Conservation (phyloP, 257 asterid genomes). For the Capsicum chinense region DNA sequence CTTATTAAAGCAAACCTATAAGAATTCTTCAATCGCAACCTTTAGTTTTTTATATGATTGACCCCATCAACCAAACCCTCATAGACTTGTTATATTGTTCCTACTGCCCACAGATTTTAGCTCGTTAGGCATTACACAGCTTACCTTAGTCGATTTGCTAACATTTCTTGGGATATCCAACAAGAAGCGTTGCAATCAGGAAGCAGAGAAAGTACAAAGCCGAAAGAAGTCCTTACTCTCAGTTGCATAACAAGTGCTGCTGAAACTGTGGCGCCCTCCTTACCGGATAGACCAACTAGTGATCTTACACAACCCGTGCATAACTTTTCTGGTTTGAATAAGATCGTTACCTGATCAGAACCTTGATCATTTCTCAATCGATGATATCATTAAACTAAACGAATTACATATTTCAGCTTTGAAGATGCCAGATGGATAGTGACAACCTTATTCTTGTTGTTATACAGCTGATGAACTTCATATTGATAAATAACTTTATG, state of each 20-base stretch:
- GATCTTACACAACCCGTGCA: constrained; percentile 18
- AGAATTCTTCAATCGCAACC: not conserved
- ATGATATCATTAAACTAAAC: constrained; percentile 47
- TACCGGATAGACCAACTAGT: constrained; percentile 30
- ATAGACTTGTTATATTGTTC: too few relatives aligned
- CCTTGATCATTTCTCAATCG: constrained; percentile 41
- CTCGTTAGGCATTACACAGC: too few relatives aligned
- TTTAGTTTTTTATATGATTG: too few relatives aligned
- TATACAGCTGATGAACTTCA: constrained; percentile 31
- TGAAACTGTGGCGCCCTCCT: constrained; percentile 21
- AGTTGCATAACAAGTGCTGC: not conserved
- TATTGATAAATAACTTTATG: constrained; percentile 18
- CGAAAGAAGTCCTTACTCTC: constrained; percentile 6
- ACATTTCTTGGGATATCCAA: too few relatives aligned
- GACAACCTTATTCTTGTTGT: constrained; percentile 29
- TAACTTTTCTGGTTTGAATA: constrained; percentile 25
- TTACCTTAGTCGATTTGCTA: too few relatives aligned
- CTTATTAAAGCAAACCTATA: not conserved
- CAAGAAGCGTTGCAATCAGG: not conserved
- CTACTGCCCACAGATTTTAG: too few relatives aligned
- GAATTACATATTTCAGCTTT: constrained; percentile 52
- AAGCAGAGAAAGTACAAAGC: constrained; percentile 25
- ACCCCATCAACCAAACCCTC: too few relatives aligned
- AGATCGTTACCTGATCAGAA: constrained; percentile 9
- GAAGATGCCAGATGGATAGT: constrained; percentile 28